Evolutionary conservation across 78 protist species (phyloP), one percentile per base, ranked within the genome.

Genomic region (Chrysochromulina parva): DNA sequence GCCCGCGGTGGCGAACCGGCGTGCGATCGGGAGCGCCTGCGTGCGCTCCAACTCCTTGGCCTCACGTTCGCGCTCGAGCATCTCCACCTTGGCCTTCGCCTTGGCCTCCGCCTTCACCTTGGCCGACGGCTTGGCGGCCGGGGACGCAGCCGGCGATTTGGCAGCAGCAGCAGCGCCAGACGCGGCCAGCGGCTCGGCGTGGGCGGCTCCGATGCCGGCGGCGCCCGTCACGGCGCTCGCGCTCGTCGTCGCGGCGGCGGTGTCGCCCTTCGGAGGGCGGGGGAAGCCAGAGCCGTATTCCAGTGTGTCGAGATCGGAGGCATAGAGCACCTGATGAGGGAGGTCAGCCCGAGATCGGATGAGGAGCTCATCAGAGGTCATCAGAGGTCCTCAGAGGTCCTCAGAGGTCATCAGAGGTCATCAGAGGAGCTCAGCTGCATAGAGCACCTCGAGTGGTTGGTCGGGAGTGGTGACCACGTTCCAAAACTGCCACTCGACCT

Each of bases 401-500:
- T 38, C 38, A 38, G 38, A 38, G 38, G 38, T 38, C 38, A 0
- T 38, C 38, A 38, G 38, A 38, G 38, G 38, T 38, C 38, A 38
- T 38, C 38, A 38, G 38, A 38, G 38, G n/a, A 74, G 62, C 48
- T 78, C 86, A 7, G 86, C 22, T 1, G 62, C 62, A 50, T 53
- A 53, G 48, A 48, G 57, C 86, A 24, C 86, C 86, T 78, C 62
- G 48, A 78, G 47, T 22, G 86, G 86, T 24, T 6, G 20, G 47
- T 53, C 60, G 3, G 86, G 62, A 3, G 47, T 53, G 22, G 2
- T 16, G 62, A 78, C 86, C 5, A 53, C 20, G 47, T 78, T 78
- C 86, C 86, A 78, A 28, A 78, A 78, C 62, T 78, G 86, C 86
- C 86, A 78, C 60, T 78, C 86, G 20, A 78, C 86, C 16, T 53